A percentile compares a stretch with the other conserved stretches of the same genome.
phyloP scores from a whole-genome alignment of 495 filamentous ascomycete genomes.

The Annulohypoxylon bovei region DNA sequence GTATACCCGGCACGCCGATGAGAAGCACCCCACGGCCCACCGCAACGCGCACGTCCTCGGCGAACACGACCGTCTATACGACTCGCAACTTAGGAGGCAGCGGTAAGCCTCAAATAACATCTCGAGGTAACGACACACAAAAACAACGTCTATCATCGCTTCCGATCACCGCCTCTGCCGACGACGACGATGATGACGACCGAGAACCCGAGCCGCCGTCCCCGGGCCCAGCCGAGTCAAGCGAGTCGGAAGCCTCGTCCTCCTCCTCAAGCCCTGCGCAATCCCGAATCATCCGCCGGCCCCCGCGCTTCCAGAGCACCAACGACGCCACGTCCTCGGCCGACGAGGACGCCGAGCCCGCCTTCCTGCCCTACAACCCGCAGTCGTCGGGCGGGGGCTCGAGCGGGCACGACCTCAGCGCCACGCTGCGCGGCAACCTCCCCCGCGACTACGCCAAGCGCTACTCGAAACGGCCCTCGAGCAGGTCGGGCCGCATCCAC shows the following conservation, averaged over 20 bases:
- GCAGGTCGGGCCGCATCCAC: constrained; percentile 39
- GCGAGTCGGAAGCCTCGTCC: constrained; percentile 45
- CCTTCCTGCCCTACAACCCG: constrained; percentile 74
- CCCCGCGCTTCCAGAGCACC: constrained; percentile 61
- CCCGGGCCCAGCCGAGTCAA: constrained; percentile 50
- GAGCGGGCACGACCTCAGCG: constrained; percentile 63
- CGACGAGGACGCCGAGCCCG: constrained; percentile 66
- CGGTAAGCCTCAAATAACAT: constrained; percentile 35
- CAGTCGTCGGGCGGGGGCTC: constrained; percentile 33
- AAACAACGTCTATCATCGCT: constrained; percentile 49
- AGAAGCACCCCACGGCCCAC: constrained; percentile 51
- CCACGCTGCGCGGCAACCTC: constrained; percentile 66
- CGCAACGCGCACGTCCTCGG: constrained; percentile 68
- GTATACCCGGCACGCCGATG: constrained; percentile 49
- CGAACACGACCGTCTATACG: constrained; percentile 61
- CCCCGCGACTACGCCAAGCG: constrained; percentile 53
- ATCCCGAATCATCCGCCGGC: constrained; percentile 65
- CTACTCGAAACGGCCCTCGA: constrained; percentile 38
- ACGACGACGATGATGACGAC: constrained; percentile 29
- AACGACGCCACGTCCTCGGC: constrained; percentile 48
- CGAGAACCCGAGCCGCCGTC: constrained; percentile 44
- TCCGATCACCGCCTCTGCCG: constrained; percentile 41
- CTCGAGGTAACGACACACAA: constrained; percentile 32
- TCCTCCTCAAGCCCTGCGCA: constrained; percentile 61
- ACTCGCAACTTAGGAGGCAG: constrained; percentile 44